Conservation (phyloP, 169 alveolate genomes). For the Cryptosporidium canis region DNA sequence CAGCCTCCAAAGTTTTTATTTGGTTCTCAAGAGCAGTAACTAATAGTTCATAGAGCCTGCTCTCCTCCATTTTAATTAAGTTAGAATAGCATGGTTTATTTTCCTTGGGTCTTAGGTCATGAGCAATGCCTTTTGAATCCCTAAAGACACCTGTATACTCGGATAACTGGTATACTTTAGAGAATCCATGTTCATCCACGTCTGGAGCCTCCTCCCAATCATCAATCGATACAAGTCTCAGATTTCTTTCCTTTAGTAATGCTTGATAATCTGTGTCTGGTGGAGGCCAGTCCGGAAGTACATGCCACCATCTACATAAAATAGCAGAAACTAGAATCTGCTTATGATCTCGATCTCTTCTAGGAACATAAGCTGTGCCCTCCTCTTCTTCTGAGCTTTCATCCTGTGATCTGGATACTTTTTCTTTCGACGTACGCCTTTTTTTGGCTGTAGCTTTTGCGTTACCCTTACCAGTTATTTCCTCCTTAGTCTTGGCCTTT, state of each 20-base stretch:
- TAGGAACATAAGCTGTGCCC: conserved; percentile 48
- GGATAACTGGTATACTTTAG: conserved; percentile 88
- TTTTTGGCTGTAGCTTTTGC: background rate
- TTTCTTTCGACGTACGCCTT: background rate
- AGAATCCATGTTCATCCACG: conserved; percentile 84
- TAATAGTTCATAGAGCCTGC: conserved; percentile 76
- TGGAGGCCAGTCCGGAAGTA: conserved; percentile 94
- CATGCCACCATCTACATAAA: conserved; percentile 91
- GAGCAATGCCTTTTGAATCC: conserved; percentile 88
- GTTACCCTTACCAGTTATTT: background rate
- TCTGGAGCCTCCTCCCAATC: conserved; percentile 90
- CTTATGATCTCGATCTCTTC: conserved; percentile 66
- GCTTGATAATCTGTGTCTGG: conserved; percentile 83
- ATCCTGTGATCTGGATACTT: conserved; percentile 2
- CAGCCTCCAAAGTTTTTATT: conserved; percentile 75
- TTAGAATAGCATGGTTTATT: conserved; percentile 88
- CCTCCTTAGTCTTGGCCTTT: background rate
- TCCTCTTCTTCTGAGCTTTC: conserved; percentile 36
- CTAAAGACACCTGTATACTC: conserved; percentile 88
- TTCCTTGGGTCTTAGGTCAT: conserved; percentile 91
- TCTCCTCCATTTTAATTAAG: conserved; percentile 78
- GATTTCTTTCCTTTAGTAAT: conserved; percentile 80
- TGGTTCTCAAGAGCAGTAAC: conserved; percentile 84
- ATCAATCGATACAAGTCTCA: conserved; percentile 84
- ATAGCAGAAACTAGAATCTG: conserved; percentile 68